Percentiles rank a stretch among this genome's conserved stretches.
These are phyloP conservation scores for Panaeolus cyanescens DNA, from an alignment of 768 basidiomycete genomes.

Conservation along the genomic window DNA sequence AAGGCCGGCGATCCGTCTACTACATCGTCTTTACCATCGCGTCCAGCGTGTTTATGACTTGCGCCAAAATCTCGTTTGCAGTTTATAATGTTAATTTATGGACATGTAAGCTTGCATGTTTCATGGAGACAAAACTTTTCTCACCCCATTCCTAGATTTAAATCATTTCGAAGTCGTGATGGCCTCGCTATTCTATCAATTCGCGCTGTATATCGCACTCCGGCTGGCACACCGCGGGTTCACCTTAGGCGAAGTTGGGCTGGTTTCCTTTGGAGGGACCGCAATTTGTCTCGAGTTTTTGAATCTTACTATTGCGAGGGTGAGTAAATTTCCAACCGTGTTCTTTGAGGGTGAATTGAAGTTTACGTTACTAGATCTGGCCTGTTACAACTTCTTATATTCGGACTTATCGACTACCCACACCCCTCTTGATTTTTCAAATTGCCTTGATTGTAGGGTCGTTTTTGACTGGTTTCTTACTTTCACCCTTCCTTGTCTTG, in stretches of 20 bases:
- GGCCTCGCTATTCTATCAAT: constrained; percentile 84
- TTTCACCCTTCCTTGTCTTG: constrained; percentile 91
- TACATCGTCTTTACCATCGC: constrained; percentile 66
- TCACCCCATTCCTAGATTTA: constrained; percentile 53
- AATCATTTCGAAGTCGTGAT: constrained; percentile 73
- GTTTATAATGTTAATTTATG: constrained; percentile 54
- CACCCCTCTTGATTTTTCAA: constrained; percentile 90
- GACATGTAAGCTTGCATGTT: constrained; percentile 62
- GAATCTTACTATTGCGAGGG: constrained; percentile 81
- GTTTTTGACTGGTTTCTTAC: constrained; percentile 87
- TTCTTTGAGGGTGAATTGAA: constrained; percentile 3
- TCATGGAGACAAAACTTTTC: background rate
- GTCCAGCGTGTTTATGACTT: constrained; percentile 50
- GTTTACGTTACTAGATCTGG: constrained; percentile 61
- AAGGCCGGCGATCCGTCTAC: constrained; percentile 59
- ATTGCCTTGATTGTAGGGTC: constrained; percentile 91
- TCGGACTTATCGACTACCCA: constrained; percentile 91
- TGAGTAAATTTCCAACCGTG: constrained; percentile 35
- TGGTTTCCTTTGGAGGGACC: constrained; percentile 89
- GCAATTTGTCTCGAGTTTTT: constrained; percentile 84
- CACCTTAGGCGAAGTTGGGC: constrained; percentile 90
- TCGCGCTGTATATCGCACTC: constrained; percentile 85
- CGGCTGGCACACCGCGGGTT: constrained; percentile 93
- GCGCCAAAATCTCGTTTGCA: constrained; percentile 48
- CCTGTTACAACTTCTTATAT: constrained; percentile 80